Evolutionary conservation across 2,329 filamentous ascomycete genomes (phyloP).

Genomic region (Trichoderma polysporum): DNA sequence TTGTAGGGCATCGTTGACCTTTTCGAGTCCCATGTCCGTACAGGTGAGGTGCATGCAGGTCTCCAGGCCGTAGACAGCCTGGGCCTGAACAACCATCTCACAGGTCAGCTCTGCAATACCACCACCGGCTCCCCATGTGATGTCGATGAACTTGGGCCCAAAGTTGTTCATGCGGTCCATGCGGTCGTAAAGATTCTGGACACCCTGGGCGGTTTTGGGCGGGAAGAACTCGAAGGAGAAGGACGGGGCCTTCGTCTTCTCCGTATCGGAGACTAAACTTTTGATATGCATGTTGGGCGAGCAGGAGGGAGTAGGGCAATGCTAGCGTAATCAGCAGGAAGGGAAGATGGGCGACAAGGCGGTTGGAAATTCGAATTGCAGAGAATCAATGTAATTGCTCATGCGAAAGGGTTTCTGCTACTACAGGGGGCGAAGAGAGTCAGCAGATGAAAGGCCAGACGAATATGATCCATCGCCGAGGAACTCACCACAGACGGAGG

Average conservation of each 20-base stretch:
- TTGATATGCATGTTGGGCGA: slow-evolving; percentile 82
- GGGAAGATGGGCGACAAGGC: background rate
- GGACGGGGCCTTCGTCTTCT: slow-evolving; percentile 75
- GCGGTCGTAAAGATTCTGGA: slow-evolving; percentile 98
- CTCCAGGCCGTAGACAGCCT: slow-evolving; percentile 92
- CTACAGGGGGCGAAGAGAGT: background rate
- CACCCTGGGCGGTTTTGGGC: slow-evolving; percentile 94
- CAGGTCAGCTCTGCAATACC: slow-evolving; percentile 87
- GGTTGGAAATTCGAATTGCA: background rate
- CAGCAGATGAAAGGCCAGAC: background rate
- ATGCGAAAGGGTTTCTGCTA: background rate
- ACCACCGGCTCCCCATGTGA: slow-evolving; percentile 97
- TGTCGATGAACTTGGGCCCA: slow-evolving; percentile 93
- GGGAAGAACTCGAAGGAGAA: slow-evolving; percentile 99
- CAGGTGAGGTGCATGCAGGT: slow-evolving; percentile 99
- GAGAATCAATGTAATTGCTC: background rate
- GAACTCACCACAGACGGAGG: background rate
- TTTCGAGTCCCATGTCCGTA: slow-evolving; percentile 93
- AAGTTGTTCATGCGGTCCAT: slow-evolving; percentile 99
- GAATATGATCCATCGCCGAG: background rate
- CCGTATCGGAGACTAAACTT: slow-evolving; percentile 81
- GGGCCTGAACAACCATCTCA: slow-evolving; percentile 96
- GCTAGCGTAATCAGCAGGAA: background rate
- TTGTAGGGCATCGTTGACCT: slow-evolving; percentile 83
- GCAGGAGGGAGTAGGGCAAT: background rate